These are phyloP conservation scores for Puccinia sorghi DNA, from an alignment of 1,284 basidiomycete species.

Conservation along the genomic window DNA sequence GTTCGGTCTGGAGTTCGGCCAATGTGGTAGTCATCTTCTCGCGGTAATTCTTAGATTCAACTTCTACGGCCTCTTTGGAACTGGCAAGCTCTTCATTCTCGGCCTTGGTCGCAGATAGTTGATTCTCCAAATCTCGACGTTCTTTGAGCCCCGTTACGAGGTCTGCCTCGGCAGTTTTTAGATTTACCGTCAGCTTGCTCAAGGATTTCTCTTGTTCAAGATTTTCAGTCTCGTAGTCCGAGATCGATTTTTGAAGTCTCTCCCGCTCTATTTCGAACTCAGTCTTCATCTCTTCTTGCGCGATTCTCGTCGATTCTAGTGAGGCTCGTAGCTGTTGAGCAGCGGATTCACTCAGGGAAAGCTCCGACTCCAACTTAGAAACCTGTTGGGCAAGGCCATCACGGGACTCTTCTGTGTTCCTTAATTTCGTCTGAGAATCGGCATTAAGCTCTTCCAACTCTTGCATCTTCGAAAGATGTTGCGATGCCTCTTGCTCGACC, in stretches of 20 bases:
- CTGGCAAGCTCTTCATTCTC: conserved; percentile 13
- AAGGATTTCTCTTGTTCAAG: not conserved
- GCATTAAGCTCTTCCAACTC: conserved; percentile 9
- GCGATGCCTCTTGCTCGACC: conserved; percentile 1
- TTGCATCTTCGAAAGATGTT: not conserved
- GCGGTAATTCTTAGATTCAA: conserved; percentile 15
- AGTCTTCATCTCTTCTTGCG: conserved; percentile 7
- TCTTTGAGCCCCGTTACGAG: conserved; percentile 7
- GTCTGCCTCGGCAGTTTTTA: conserved; percentile 18
- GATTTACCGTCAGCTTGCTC: too few species aligned
- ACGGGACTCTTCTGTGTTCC: not conserved
- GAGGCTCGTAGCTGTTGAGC: conserved; percentile 8
- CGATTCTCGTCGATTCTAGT: not conserved
- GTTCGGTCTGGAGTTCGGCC: conserved; percentile 26
- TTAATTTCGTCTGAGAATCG: conserved; percentile 7
- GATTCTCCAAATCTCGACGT: conserved; percentile 28
- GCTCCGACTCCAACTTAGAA: conserved; percentile 28
- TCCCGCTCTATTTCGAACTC: conserved; percentile 15
- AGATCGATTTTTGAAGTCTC: conserved; percentile 9
- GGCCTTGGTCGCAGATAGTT: conserved; percentile 6
- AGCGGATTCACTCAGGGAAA: conserved; percentile 10
- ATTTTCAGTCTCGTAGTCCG: conserved; percentile 9
- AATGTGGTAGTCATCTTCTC: conserved; percentile 30
- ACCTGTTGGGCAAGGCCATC: conserved; percentile 6
- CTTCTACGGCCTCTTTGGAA: conserved; percentile 11